Conservation (phyloP, 352 stramenopile species). For the Phytophthora syringae region DNA sequence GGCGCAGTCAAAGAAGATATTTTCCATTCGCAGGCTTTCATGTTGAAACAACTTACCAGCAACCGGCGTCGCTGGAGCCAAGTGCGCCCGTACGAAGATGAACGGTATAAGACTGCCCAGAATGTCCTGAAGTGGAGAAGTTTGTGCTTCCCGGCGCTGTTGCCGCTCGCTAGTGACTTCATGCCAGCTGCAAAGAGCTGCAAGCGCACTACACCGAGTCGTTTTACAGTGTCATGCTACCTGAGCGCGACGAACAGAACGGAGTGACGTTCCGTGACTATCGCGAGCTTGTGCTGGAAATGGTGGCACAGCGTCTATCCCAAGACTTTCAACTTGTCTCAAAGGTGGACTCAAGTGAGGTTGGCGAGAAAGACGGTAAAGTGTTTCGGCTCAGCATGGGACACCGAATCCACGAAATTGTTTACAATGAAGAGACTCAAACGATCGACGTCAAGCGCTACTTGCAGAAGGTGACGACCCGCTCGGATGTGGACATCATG, state of each 20-base stretch:
- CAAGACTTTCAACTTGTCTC: conserved; percentile 91
- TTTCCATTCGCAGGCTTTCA: conserved; percentile 78
- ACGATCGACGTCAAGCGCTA: conserved; percentile 90
- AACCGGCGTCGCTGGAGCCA: conserved; percentile 98
- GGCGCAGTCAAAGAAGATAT: conserved; percentile 64
- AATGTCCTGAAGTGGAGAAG: conserved; percentile 97
- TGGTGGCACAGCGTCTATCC: conserved; percentile 84
- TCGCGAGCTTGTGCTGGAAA: conserved; percentile 83
- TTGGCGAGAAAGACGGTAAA: conserved; percentile 32
- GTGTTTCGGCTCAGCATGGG: conserved; percentile 87
- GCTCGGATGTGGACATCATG: conserved; percentile 79
- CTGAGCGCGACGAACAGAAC: conserved; percentile 70
- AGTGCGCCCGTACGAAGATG: conserved; percentile 78
- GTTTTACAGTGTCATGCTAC: conserved; percentile 88
- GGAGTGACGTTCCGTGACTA: conserved; percentile 75
- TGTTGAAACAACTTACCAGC: conserved; percentile 84
- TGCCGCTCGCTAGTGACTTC: conserved; percentile 93
- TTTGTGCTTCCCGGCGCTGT: conserved; percentile 95
- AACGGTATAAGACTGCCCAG: conserved; percentile 67
- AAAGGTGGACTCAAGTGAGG: conserved; percentile 46
- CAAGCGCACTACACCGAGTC: conserved; percentile 84
- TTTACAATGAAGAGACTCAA: conserved; percentile 87
- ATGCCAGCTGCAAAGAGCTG: conserved; percentile 82
- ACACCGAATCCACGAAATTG: conserved; percentile 88
- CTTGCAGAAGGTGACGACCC: conserved; percentile 66